Evolutionary conservation across 2,329 filamentous ascomycete genomes (phyloP), one percentile per base, ranked within the genome.

Genomic region (Clonostachys solani): DNA sequence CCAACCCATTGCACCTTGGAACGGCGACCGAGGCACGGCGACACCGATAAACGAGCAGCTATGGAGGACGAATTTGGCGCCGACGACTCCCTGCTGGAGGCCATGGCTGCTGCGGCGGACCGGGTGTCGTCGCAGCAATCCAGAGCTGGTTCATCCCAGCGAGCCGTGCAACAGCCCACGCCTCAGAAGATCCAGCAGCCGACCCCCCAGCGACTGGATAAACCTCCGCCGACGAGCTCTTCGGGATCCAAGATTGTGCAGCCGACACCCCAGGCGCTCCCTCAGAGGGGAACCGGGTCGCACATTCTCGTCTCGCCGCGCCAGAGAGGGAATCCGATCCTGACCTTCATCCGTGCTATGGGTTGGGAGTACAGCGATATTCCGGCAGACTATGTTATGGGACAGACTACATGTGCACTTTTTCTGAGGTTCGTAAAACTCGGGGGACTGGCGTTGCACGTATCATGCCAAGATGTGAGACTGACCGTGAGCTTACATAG

Each of bases 331-430:
- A 99, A 99, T 58, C 94, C 94, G 0, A 87, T 97, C 44, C 73
- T 99, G 33, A 87, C 89, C 46, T 83, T 86, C 65, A 81, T 99
- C 57, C 85, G 86, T 50, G 84, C 87, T 1, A 77, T 95, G 49
- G 81, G 91, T 1, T 99, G 94, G 94, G 94, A 99, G 67, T 97
- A 96, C 66, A 92, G 89, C 51, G 92, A 97, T 60, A 96, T 96
- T n/a, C 86, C 87, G 2, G 89, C 92, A 33, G 94, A 99, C 69
- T 99, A 95, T 64, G 86, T 92, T 9, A 75, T 97, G 19, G 92
- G 94, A 0, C 63, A 80, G 40, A 95, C 91, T 0, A 95, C 92
- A 7, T 96, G 92, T 60, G 92, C 89, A 1, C 77, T 99, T 6
- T 99, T 97, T 62, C 74, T 99, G 40, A 95, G 73, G 73, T 73